Percentiles rank a stretch among this genome's conserved stretches.
Conservation (phyloP, 2,329 filamentous ascomycete genomes). For the Cylindrodendrum hubeiense region DNA sequence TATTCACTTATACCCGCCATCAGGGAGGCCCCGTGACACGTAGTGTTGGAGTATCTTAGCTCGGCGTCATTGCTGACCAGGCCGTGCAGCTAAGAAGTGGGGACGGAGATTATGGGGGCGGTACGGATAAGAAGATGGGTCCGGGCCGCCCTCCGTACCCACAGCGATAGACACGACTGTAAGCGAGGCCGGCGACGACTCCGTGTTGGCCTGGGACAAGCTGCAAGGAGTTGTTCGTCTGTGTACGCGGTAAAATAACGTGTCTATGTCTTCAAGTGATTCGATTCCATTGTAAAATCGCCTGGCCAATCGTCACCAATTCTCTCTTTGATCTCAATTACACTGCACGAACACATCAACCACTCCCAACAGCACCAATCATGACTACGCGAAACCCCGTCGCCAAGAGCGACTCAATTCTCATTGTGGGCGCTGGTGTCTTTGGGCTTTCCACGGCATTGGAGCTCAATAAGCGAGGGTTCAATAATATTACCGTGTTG, state of each 20-base stretch:
- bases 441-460: slow-evolving; percentile 65
- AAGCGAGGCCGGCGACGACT: not conserved
- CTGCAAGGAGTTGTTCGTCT: not conserved
- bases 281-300: not conserved
- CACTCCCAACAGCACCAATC: not conserved
- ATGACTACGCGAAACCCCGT: slow-evolving; percentile 36
- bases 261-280: not conserved
- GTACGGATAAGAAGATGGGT: not conserved
- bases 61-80: not conserved
- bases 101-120: not conserved
- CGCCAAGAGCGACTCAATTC: slow-evolving; percentile 43
- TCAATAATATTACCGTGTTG: slow-evolving; percentile 60
- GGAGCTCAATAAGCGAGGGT: slow-evolving; percentile 57
- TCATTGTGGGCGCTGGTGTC: slow-evolving; percentile 60
- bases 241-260: not conserved
- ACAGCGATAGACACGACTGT: not conserved
- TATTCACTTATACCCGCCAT: slow-evolving; percentile 21
- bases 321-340: not conserved
- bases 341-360: not conserved
- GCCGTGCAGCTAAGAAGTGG: not conserved
- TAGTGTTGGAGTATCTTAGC: not conserved
- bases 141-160: slow-evolving; percentile 1
- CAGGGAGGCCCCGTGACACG: not conserved
- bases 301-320: not conserved
- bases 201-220: not conserved